Percentiles rank a stretch among this genome's conserved stretches.
These are phyloP conservation scores for Phytopythium mirpurense DNA, from an alignment of 352 stramenopile species.

Conservation along the genomic window DNA sequence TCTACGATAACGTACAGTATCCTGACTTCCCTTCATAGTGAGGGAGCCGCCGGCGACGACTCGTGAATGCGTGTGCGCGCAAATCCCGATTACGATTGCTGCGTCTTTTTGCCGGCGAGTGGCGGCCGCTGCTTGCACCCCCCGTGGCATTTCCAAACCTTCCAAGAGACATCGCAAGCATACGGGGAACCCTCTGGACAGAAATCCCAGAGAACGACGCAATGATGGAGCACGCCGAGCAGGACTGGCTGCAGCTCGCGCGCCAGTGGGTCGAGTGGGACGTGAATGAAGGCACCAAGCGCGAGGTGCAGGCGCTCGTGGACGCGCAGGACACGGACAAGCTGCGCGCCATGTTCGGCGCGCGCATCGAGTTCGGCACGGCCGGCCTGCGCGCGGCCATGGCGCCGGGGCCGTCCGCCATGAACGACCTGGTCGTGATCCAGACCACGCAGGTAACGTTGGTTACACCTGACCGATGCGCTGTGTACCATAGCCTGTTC, in stretches of 20 bases:
- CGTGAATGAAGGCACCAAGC: conserved; percentile 73
- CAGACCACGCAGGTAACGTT: conserved; percentile 88
- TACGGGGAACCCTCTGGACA: conserved; percentile 4
- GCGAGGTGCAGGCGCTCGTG: conserved; percentile 60
- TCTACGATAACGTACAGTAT: no score
- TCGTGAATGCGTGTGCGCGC: conserved; percentile 3
- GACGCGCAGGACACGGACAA: conserved; percentile 36
- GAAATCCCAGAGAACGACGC: no score
- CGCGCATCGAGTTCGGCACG: conserved; percentile 90
- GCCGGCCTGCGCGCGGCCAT: conserved; percentile 88
- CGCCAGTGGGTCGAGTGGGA: conserved; percentile 86
- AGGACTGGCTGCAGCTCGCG: conserved; percentile 43
- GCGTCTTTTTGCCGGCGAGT: conserved; percentile 1
- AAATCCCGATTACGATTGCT: neutral
- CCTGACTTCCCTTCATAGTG: no score
- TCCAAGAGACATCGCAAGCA: neutral
- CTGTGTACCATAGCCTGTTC: no score
- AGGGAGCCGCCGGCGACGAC: no score
- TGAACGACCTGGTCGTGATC: conserved; percentile 93
- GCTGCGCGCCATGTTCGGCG: conserved; percentile 70
- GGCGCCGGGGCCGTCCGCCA: conserved; percentile 79
- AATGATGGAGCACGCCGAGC: neutral
- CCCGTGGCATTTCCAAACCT: neutral
- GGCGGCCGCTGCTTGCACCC: neutral
- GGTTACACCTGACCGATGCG: no score